Evolutionary conservation across 371 early-diverging fungal species (phyloP).

Genomic region (Coemansia sp.): DNA sequence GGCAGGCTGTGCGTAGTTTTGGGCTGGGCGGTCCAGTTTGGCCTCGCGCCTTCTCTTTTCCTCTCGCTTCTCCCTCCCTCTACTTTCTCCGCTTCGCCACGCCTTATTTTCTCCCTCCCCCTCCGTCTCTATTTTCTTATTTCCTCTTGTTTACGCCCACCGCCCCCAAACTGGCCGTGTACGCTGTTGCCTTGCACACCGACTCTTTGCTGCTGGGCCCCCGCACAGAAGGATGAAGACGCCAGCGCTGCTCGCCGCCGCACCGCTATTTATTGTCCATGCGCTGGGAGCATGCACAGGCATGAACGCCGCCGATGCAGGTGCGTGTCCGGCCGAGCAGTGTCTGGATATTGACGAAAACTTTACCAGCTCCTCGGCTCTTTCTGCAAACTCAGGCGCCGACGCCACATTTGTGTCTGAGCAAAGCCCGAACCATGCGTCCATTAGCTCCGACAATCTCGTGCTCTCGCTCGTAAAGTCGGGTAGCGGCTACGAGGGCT

Average conservation of each 20-base stretch:
- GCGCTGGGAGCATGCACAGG: conserved; percentile 50
- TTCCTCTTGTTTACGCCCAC: too few species aligned
- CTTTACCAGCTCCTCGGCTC: conserved; percentile 32
- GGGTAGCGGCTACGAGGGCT: conserved; percentile 22
- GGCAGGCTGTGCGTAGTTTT: too few species aligned
- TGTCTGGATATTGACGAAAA: conserved; percentile 44
- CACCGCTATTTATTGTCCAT: conserved; percentile 29
- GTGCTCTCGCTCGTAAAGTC: conserved; percentile 29
- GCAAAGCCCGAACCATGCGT: conserved; percentile 34
- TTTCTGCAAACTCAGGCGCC: conserved; percentile 43
- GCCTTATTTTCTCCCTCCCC: not conserved
- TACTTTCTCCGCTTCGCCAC: not conserved
- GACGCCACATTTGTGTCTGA: conserved; percentile 55
- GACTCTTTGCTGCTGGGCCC: not conserved
- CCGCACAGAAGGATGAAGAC: conserved; percentile 17
- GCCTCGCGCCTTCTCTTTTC: not conserved
- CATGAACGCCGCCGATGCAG: conserved; percentile 37
- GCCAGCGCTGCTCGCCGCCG: conserved; percentile 14
- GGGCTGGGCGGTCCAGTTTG: too few species aligned
- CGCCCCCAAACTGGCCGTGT: too few species aligned
- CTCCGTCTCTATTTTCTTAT: not conserved
- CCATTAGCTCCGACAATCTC: conserved; percentile 18
- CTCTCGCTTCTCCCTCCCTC: conserved; percentile 8
- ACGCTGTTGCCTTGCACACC: not conserved
- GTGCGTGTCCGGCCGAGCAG: conserved; percentile 50